These are phyloP conservation scores for Tulasnella calospora DNA, from an alignment of 768 basidiomycete species.

Conservation along the genomic window DNA sequence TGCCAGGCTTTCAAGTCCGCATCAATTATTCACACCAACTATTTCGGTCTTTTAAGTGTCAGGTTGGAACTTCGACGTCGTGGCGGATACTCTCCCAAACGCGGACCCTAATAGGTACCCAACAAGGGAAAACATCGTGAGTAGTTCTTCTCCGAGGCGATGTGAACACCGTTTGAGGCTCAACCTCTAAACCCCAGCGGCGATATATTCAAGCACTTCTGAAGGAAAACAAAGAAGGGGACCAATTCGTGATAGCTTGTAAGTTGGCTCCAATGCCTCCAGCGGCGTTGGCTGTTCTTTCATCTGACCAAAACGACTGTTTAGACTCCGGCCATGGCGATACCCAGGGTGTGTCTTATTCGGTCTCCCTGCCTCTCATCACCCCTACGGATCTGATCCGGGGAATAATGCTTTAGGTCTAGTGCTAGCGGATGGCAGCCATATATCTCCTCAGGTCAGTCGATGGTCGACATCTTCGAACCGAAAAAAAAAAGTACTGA, in stretches of 20 bases:
- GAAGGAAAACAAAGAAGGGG: not conserved
- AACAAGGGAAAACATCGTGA: not conserved
- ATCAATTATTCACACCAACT: too few relatives aligned
- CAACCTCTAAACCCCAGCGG: not conserved
- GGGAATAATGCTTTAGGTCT: not conserved
- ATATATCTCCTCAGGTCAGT: not conserved
- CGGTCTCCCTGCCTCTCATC: too few relatives aligned
- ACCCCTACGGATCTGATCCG: not conserved
- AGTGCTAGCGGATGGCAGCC: not conserved
- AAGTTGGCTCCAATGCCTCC: not conserved
- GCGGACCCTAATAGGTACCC: not conserved
- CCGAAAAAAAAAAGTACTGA: not conserved
- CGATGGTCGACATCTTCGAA: not conserved
- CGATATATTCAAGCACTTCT: not conserved
- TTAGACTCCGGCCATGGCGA: not conserved
- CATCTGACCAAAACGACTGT: not conserved
- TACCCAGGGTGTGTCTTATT: not conserved
- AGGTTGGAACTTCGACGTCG: not conserved
- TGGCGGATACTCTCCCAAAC: not conserved
- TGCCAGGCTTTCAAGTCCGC: not conserved
- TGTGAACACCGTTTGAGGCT: not conserved
- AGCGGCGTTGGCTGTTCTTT: not conserved
- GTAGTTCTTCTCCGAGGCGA: not conserved
- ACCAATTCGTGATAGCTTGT: not conserved
- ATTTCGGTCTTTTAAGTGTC: not conserved